Percentiles rank a stretch among this genome's conserved stretches.
phyloP scores from a whole-genome alignment of 2,329 filamentous ascomycete species.

The Colletotrichum sp. region DNA sequence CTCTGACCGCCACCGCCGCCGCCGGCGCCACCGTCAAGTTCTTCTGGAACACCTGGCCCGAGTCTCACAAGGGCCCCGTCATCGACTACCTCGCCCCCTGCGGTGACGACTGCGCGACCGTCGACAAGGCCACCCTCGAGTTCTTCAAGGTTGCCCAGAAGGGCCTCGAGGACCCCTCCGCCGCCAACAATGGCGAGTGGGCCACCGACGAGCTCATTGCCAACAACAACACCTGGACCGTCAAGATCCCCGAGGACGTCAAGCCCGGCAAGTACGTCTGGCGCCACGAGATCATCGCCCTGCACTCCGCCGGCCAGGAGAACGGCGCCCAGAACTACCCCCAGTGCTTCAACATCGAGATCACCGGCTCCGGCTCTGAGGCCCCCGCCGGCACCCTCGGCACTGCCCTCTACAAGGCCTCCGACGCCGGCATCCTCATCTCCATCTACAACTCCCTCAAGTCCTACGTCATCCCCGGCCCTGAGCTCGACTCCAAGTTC shows the following conservation, averaged over 20 bases:
- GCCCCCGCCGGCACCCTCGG: conserved; percentile 34
- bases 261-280: conserved; percentile 59
- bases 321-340: conserved; percentile 55
- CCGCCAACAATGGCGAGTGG: conserved; percentile 51
- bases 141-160: conserved; percentile 66
- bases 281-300: conserved; percentile 61
- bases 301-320: conserved; percentile 49
- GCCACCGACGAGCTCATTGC: conserved; percentile 57
- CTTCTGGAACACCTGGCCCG: conserved; percentile 71
- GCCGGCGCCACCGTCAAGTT: conserved; percentile 65
- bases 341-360: conserved; percentile 56
- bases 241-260: conserved; percentile 51
- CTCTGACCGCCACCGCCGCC: conserved; percentile 49
- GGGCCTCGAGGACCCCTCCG: conserved; percentile 46
- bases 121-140: conserved; percentile 54
- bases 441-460: conserved; percentile 35
- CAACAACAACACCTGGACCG: conserved; percentile 50
- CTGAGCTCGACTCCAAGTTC: conserved; percentile 16
- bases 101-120: conserved; percentile 56
- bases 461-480: conserved; percentile 37
- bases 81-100: conserved; percentile 66
- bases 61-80: conserved; percentile 65
- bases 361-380: conserved; percentile 43
- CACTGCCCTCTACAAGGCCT: conserved; percentile 38
- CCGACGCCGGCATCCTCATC: conserved; percentile 39